Evolutionary conservation across 768 basidiomycete species (phyloP).

Genomic region (Rubroboletus satanas): DNA sequence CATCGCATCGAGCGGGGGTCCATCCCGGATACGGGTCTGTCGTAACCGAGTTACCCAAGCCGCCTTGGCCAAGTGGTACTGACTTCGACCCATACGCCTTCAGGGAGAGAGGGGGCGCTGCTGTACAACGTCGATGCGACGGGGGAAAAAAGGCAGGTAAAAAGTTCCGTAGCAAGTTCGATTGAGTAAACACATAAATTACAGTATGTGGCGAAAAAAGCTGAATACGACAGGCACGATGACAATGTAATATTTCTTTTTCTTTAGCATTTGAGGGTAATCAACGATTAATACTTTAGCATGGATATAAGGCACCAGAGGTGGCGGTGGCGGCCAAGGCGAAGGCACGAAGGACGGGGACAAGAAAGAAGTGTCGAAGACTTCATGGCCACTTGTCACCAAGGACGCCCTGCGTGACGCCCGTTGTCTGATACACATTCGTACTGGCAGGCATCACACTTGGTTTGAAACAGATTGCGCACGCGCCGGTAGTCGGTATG

Average conservation of each 20-base stretch:
- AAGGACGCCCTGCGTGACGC: conserved; percentile 24
- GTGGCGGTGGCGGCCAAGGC: conserved; percentile 1
- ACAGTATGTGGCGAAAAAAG: no score
- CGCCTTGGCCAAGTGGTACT: no score
- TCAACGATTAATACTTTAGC: background rate
- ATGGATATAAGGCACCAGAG: conserved; percentile 1
- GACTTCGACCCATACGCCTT: no score
- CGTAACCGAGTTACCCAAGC: no score
- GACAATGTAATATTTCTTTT: background rate
- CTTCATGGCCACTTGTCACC: conserved; percentile 11
- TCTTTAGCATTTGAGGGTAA: background rate
- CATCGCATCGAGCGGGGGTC: no score
- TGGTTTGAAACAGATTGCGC: conserved; percentile 60
- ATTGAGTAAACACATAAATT: no score
- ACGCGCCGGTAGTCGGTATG: conserved; percentile 51
- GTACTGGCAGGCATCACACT: conserved; percentile 55
- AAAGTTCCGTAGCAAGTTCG: no score
- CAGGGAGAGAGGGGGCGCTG: no score
- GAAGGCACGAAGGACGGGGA: background rate
- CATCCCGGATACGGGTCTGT: no score
- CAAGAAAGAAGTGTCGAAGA: background rate
- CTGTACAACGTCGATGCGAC: no score
- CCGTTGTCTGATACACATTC: conserved; percentile 32
- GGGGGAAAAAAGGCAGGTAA: no score
- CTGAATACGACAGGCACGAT: background rate